Conservation (phyloP, 176 grass and related monocot species). For the Oryza rufipogon region DNA sequence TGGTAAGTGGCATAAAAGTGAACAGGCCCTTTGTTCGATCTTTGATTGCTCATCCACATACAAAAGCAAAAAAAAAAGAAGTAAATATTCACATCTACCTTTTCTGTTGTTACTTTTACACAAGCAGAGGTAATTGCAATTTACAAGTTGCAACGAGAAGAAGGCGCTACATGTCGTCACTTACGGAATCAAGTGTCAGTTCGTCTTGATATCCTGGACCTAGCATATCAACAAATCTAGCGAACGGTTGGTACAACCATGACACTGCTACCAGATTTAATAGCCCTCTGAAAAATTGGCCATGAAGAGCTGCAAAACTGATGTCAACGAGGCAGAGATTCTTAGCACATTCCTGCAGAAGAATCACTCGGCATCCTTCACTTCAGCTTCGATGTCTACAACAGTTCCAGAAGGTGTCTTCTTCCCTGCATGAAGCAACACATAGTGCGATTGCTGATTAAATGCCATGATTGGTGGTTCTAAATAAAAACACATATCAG, state of each 20-base stretch:
- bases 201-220: neutral
- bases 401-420: constrained; percentile 45
- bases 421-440: constrained; percentile 31
- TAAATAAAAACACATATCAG: neutral
- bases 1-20: too few species aligned
- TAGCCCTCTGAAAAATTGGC: neutral
- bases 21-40: neutral
- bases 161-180: neutral
- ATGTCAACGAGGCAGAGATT: neutral
- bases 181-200: neutral
- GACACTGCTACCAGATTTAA: neutral
- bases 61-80: neutral
- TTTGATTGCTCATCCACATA: neutral
- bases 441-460: neutral
- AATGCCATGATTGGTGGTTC: neutral
- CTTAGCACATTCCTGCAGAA: neutral
- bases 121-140: neutral
- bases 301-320: neutral
- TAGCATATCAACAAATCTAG: neutral
- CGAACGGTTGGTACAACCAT: neutral
- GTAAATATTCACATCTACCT: neutral
- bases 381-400: constrained; percentile 76
- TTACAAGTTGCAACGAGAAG: neutral
- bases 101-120: neutral
- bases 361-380: constrained; percentile 63